These are phyloP conservation scores for Aspergillus terreus DNA, from an alignment of 2,329 filamentous ascomycete species.

Conservation along the genomic window DNA sequence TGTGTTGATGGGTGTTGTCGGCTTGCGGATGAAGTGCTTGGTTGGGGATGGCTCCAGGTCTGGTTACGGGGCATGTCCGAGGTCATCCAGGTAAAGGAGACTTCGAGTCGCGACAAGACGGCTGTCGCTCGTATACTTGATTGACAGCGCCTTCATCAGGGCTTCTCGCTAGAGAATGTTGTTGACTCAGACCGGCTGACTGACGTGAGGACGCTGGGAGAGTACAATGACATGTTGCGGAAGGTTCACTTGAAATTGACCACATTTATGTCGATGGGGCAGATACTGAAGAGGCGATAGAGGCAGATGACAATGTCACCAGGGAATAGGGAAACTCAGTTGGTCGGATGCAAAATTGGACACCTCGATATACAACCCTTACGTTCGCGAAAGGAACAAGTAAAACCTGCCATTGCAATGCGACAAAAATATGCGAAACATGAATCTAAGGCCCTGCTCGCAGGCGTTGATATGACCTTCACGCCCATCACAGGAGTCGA, in stretches of 20 bases:
- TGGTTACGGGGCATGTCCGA: conserved; percentile 16
- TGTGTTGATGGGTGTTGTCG: conserved; percentile 19
- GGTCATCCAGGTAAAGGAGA: conserved; percentile 11
- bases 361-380: too few relatives aligned
- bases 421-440: background rate
- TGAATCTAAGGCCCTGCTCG: conserved; percentile 1
- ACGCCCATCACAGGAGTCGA: background rate
- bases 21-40: conserved; percentile 13
- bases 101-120: background rate
- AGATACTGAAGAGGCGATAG: background rate
- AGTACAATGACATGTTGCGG: conserved; percentile 7
- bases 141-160: background rate
- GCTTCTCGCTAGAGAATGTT: background rate
- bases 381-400: background rate
- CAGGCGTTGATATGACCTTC: background rate
- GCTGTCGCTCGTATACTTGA: background rate
- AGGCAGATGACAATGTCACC: background rate
- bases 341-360: background rate
- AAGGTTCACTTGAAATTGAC: background rate
- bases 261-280: background rate
- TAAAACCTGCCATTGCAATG: conserved; percentile 4
- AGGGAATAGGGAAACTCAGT: background rate
- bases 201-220: background rate
- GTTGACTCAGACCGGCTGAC: background rate
- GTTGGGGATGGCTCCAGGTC: conserved; percentile 15